Base-by-base conservation (phyloP, 768 basidiomycete species). In the Boletus edulis region DNA sequence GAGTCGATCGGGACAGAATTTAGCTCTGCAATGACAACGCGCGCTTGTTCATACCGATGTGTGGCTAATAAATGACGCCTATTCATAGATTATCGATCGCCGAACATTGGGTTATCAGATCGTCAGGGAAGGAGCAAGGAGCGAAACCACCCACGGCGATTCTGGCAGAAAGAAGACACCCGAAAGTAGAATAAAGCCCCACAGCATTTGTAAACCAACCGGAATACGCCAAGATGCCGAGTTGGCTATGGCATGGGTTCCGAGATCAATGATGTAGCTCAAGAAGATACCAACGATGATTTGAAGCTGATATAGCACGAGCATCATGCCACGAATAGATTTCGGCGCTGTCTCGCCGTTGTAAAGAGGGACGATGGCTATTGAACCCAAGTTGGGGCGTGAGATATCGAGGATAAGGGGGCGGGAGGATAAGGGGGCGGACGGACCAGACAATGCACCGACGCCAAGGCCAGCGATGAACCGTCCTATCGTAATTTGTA, bases 281-380 rank as follows among this genome's bases (percentile, higher is more conserved):
- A 89, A 51, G 73, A 89, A 87, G 49, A 90, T 74, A 9, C 85
- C 86, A 27, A 80, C 69, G 61, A 87, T 86, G 58, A 90, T 88
- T 63, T 88, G 86, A 14, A 89, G 74, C 63, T 90, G 89, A 66
- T 90, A 91, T 15, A 90, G 70, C 11, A 87, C 87, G 35, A 92
- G 72, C 78, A 82, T 67, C 41, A 85, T 81, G 4, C 88, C 89
- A 63, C 89, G 81, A 52, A 90, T 77, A 3, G 81, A 78, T 63
- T 88, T 88, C 0, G 89, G 89, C 0, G 87, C 81, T 0, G 87
- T 86, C 71, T 91, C 88, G 31, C 88, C 87, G 59, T 87, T 89
- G 67, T 90, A 91, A 9, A 90, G 77, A 64, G 81, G 81, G 6
- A 83, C 81, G 49, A 82, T 80, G 34, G 78, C 79, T 79, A 77